phyloP scores from a whole-genome alignment of 257 asterid species.

The Primulina tabacum region DNA sequence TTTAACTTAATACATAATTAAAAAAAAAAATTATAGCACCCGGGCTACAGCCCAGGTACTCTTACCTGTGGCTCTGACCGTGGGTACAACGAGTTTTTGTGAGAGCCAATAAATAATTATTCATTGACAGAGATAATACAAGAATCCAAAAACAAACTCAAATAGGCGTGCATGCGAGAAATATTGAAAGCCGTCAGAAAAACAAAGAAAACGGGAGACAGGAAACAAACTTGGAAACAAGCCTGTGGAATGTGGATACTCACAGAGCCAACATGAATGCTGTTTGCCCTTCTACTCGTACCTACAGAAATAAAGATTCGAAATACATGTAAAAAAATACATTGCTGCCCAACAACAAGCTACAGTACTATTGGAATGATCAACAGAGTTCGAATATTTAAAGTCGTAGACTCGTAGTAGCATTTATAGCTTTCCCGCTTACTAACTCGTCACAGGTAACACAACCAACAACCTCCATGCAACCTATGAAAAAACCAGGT shows the following conservation, averaged over 20 bases:
- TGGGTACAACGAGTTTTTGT: slow-evolving; percentile 70
- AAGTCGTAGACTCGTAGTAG: slow-evolving; percentile 19
- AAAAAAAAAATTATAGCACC: no score
- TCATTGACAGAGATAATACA: slow-evolving; percentile 5
- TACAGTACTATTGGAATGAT: not conserved
- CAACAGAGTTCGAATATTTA: not conserved
- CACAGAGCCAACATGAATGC: slow-evolving; percentile 91
- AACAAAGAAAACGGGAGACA: not conserved
- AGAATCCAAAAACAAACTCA: not conserved
- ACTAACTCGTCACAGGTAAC: slow-evolving; percentile 69
- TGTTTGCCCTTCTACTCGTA: slow-evolving; percentile 82
- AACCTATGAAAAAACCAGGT: slow-evolving; percentile 45
- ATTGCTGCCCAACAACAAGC: not conserved
- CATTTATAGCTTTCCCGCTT: slow-evolving; percentile 73
- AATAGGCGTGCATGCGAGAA: not conserved
- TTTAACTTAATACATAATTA: no score
- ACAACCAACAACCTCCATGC: slow-evolving; percentile 88
- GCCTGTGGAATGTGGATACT: slow-evolving; percentile 97
- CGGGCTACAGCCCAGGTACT: no score
- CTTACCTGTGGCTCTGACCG: no score
- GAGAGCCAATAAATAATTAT: not conserved
- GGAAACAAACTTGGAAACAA: not conserved
- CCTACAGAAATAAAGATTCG: slow-evolving; percentile 42
- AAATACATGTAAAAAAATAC: slow-evolving; percentile 12
- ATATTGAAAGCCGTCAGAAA: not conserved